Evolutionary conservation across 805 yeast genomes (phyloP), one percentile per base, ranked within the genome.

Genomic region (Candida argentea): DNA sequence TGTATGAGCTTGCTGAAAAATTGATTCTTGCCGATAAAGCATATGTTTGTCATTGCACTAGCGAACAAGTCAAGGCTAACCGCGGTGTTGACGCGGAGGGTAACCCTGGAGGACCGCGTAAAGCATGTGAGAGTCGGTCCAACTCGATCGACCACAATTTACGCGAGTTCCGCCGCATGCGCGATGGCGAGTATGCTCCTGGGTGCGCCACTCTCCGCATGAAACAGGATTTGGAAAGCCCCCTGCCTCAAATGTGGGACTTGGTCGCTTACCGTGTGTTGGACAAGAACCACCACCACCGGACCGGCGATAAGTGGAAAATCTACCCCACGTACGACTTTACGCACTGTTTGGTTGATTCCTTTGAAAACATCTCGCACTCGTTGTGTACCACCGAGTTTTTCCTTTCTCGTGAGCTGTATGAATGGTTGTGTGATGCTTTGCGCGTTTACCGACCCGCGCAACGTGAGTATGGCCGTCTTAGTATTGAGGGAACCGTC

Each of bases 161-260:
- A 47, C 49, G 46, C 19, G 87, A 84, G 52, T 91, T 91, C 57
- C 72, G 95, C 52, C 76, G 70, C 33, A 91, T 91, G 99, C 74
- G 79, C 48, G 85, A 85, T 47, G 98, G 98, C 24, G 63, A 66
- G 38, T 91, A 80, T 59, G 66, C 71, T 40, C 86, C 86, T 23
- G 97, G 97, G 40, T 83, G 84, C 55, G 97, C 95, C 17, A 85
- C 86, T 7, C 67, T 91, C 50, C 79, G 99, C 61, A 91, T 91
- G 97, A 89, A 89, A 54, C 95, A 85, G 66, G 95, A 91, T 48
- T 62, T 91, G 38, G 50, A 56, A 6, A 81, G 91, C 11, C 94
- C 95, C 38, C 82, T 84, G 38, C 99, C 99, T 11, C 98, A 91
- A 62, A 91, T 91, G 98, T 91, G 99, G 99, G 99, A 91, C 59